Percentiles rank a stretch among this genome's conserved stretches.
phyloP scores from a whole-genome alignment of 2,329 filamentous ascomycete genomes.

The Ophiocordyceps sinensis region DNA sequence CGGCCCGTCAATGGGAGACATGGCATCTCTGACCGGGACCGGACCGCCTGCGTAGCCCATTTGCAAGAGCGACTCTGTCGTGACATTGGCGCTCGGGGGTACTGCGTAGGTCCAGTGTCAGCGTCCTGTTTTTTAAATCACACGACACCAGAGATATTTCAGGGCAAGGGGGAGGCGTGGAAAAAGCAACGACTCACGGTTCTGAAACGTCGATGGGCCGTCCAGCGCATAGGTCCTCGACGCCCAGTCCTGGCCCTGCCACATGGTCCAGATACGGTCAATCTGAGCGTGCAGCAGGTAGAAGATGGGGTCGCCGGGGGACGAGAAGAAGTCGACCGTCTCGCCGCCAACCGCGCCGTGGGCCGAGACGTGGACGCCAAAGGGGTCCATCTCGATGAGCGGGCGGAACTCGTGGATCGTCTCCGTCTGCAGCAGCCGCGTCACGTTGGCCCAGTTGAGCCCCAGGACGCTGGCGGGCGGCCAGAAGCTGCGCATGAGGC shows the following conservation, averaged over 20 bases:
- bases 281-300: conserved; percentile 2
- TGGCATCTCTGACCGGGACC: neutral
- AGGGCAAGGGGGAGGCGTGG: too few relatives aligned
- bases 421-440: neutral
- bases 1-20: conserved; percentile 2
- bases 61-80: neutral
- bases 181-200: neutral
- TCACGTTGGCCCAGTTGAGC: neutral
- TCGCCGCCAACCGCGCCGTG: conserved; percentile 2
- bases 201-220: neutral
- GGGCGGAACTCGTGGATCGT: conserved; percentile 1
- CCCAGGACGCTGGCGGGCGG: neutral
- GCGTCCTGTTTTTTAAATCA: neutral
- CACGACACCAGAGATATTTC: too few relatives aligned
- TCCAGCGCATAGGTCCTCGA: conserved; percentile 1
- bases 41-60: conserved; percentile 1
- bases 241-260: conserved; percentile 2
- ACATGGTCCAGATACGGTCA: conserved; percentile 3
- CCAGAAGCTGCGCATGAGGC: conserved; percentile 2
- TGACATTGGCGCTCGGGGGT: neutral
- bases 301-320: conserved; percentile 2
- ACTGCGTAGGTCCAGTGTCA: neutral
- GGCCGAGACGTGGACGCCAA: neutral
- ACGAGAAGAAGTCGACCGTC: conserved; percentile 1
- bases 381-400: neutral